Conservation (phyloP, 169 alveolate species). For the Amoebophrya sp. region DNA sequence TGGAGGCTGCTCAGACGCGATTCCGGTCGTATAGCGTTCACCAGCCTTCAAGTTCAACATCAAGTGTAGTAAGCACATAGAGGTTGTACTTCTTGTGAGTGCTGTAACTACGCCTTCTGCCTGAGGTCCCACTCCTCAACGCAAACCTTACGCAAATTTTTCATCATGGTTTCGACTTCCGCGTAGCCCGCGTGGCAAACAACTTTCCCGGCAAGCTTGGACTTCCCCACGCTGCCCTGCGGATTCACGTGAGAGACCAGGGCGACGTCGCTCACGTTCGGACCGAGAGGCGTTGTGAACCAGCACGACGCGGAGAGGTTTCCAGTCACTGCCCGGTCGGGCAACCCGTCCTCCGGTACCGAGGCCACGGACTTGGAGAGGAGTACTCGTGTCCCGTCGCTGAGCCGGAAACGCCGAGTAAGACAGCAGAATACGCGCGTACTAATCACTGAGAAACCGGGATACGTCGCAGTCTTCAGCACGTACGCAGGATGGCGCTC, state of each 20-base stretch:
- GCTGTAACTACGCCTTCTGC: too few relatives aligned
- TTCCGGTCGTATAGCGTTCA: too few relatives aligned
- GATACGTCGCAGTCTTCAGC: background rate
- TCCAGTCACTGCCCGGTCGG: background rate
- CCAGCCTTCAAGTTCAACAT: too few relatives aligned
- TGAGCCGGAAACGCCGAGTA: background rate
- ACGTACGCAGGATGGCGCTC: background rate
- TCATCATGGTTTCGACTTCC: background rate
- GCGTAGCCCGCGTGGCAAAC: background rate
- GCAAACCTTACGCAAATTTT: background rate
- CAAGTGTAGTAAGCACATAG: too few relatives aligned
- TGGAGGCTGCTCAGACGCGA: too few relatives aligned
- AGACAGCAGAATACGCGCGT: background rate
- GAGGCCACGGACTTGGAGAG: background rate
- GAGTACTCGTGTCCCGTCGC: background rate
- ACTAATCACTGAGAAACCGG: background rate
- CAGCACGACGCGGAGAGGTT: background rate
- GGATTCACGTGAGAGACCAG: background rate
- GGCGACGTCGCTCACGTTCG: background rate
- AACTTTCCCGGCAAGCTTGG: background rate
- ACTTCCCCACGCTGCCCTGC: background rate
- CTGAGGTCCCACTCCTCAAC: background rate
- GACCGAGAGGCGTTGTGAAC: too few relatives aligned
- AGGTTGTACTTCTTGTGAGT: too few relatives aligned
- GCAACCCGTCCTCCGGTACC: background rate